Conservation (phyloP, 352 stramenopile genomes). For the Pythium brassicae region DNA sequence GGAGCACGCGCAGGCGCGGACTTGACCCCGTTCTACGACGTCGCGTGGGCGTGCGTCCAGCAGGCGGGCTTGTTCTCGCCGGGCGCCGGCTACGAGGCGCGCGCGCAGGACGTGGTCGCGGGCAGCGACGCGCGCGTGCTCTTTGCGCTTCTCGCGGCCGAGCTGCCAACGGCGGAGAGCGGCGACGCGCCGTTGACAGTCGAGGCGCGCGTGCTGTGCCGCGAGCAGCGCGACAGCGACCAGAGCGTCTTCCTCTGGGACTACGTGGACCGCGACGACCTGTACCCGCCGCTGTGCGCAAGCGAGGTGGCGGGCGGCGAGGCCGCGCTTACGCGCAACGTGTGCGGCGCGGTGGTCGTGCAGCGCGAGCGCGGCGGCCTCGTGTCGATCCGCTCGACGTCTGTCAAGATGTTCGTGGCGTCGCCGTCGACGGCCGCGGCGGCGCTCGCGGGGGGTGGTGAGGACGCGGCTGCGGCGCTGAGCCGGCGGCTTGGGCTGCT, state of each 20-base stretch:
- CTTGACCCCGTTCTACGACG: slow-evolving; percentile 35
- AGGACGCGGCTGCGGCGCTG: slow-evolving; percentile 29
- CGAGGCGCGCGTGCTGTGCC: slow-evolving; percentile 54
- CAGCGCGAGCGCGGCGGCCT: slow-evolving; percentile 34
- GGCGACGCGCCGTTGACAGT: slow-evolving; percentile 37
- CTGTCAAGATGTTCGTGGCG: slow-evolving; percentile 51
- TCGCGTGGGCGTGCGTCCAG: slow-evolving; percentile 45
- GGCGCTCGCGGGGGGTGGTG: slow-evolving; percentile 9
- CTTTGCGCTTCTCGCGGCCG: slow-evolving; percentile 41
- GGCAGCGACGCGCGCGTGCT: slow-evolving; percentile 29
- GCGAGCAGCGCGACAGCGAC: slow-evolving; percentile 26
- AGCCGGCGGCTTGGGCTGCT: slow-evolving; percentile 48
- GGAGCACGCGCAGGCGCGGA: slow-evolving; percentile 9
- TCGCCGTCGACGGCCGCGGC: slow-evolving; percentile 17
- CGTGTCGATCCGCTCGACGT: slow-evolving; percentile 54
- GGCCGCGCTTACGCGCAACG: slow-evolving; percentile 38
- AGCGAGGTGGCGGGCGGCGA: slow-evolving; percentile 10
- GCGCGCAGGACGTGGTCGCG: slow-evolving; percentile 25
- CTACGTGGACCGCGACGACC: slow-evolving; percentile 61
- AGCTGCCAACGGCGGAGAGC: slow-evolving; percentile 22
- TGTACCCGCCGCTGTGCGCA: slow-evolving; percentile 25
- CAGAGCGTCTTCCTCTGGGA: slow-evolving; percentile 54
- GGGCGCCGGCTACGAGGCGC: slow-evolving; percentile 29
- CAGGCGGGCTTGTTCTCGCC: slow-evolving; percentile 56
- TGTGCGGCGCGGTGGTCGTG: slow-evolving; percentile 42